phyloP scores from a whole-genome alignment of 2,329 filamentous ascomycete genomes.

The Curvularia eragrostidis region DNA sequence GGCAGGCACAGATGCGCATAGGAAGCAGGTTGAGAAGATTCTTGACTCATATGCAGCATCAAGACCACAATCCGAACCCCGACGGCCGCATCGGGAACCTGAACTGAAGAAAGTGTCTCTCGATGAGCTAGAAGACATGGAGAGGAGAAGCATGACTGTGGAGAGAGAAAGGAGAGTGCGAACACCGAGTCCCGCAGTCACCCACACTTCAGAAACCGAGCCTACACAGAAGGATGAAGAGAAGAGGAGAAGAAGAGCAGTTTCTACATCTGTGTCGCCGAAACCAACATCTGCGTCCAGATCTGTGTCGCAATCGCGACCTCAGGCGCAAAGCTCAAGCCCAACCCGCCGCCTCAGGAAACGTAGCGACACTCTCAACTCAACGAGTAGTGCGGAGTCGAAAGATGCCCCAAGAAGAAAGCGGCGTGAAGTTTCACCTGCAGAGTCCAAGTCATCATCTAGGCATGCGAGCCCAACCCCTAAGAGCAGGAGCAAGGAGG shows the following conservation, averaged over 20 bases:
- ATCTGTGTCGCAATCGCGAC: slow-evolving; percentile 2
- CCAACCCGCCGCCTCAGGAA: slow-evolving; percentile 27
- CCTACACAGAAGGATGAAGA: slow-evolving; percentile 6
- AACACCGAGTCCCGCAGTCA: slow-evolving; percentile 16
- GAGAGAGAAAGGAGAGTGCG: slow-evolving; percentile 6
- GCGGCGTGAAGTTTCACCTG: slow-evolving; percentile 18
- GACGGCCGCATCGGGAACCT: not conserved
- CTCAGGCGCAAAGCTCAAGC: slow-evolving; percentile 8
- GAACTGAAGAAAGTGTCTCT: slow-evolving; percentile 5
- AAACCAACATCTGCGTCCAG: not conserved
- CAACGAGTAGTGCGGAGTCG: slow-evolving; percentile 21
- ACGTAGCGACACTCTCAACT: slow-evolving; percentile 32
- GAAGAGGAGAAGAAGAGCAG: slow-evolving; percentile 10
- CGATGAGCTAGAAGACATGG: slow-evolving; percentile 13
- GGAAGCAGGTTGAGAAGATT: slow-evolving; percentile 33
- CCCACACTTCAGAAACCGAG: slow-evolving; percentile 7
- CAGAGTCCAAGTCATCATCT: slow-evolving; percentile 16
- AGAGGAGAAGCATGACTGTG: slow-evolving; percentile 2
- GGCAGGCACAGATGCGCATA: slow-evolving; percentile 30
- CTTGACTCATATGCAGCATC: slow-evolving; percentile 29
- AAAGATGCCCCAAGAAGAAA: slow-evolving; percentile 12
- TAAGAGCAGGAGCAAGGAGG: slow-evolving; percentile 16
- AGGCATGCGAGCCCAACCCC: slow-evolving; percentile 22
- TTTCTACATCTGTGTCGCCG: slow-evolving; percentile 3
- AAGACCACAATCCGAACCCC: not conserved